A percentile compares a stretch with the other conserved stretches of the same genome.
Conservation (phyloP, 306 rosid species). For the Cucumis sativus region DNA sequence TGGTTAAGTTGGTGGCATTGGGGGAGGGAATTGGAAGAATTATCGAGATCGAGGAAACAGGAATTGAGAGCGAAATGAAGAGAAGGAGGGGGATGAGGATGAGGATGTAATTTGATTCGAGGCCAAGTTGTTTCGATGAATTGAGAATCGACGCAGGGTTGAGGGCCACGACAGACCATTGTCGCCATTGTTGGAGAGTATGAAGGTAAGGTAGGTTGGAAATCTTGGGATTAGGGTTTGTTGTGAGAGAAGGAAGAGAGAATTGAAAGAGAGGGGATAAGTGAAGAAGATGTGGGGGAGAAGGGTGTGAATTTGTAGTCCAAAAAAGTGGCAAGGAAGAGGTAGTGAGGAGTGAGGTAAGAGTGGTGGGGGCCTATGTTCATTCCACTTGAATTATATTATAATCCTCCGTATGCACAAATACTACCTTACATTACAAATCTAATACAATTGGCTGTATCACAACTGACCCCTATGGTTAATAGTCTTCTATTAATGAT, state of each 20-base stretch:
- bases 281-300: slow-evolving; percentile 14
- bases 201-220: not conserved
- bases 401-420: slow-evolving; percentile 10
- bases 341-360: slow-evolving; percentile 15
- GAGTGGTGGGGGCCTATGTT: slow-evolving; percentile 13
- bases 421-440: no score
- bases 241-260: not conserved
- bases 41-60: slow-evolving; percentile 6
- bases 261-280: slow-evolving; percentile 3
- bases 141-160: slow-evolving; percentile 48
- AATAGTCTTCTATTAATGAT: no score
- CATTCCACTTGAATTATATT: slow-evolving; percentile 43
- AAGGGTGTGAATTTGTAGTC: slow-evolving; percentile 63
- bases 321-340: slow-evolving; percentile 24
- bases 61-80: slow-evolving; percentile 27
- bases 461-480: no score
- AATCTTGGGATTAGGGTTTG: not conserved
- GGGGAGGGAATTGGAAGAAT: not conserved
- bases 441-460: no score
- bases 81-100: slow-evolving; percentile 17
- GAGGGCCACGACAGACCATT: slow-evolving; percentile 44
- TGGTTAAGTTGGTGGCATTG: not conserved
- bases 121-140: slow-evolving; percentile 31
- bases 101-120: slow-evolving; percentile 3
- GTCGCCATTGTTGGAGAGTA: slow-evolving; percentile 44